Evolutionary conservation across 345 rosid species (phyloP), one percentile per base, ranked within the genome.

Genomic region (Camelina laxa): DNA sequence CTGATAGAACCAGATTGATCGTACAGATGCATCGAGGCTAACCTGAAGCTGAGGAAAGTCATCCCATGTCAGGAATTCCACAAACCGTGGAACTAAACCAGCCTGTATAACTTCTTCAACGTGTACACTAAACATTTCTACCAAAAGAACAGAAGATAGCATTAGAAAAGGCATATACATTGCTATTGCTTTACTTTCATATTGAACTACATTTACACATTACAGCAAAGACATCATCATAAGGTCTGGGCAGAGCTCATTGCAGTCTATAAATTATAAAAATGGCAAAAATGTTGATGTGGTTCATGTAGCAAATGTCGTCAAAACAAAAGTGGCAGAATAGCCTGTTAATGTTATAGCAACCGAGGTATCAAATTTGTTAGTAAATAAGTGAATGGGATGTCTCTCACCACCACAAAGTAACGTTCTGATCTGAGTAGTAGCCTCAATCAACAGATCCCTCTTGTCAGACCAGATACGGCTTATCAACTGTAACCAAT

Each of bases 81-180:
- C 81, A 72, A 78, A 78, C 4, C 81, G 81, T 59, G 81, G 81
- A 66, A 78, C 81, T 73, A 78, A 33, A 66, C 81, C 81, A 24
- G 81, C 81, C 13, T 66, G 69, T 78, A 78, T 72, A 59, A 78
- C 77, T 66, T 78, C 81, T 59, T 78, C 81, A 41, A 78, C 81
- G 17, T 57, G 81, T 51, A 50, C 64, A 22, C 16, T 67, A 72
- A 78, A 78, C 73, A 59, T 78, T 42, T 78, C 77, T 78, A 60
- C 77, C 61, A 78, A 65, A 64, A 27, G 27, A 45, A 57, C 58
- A 59, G 9, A 55, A 47, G 6, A 51, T 51, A 35, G 19, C 64
- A 66, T 78, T 66, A 72, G 64, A 41, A 60, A 66, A 61, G 53
- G 51, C 13, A 1, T 10, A n/a, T n/a, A 57, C 48, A 57, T 70